Evolutionary conservation across 805 yeast genomes (phyloP).

Genomic region (Maudiozyma turicensis): DNA sequence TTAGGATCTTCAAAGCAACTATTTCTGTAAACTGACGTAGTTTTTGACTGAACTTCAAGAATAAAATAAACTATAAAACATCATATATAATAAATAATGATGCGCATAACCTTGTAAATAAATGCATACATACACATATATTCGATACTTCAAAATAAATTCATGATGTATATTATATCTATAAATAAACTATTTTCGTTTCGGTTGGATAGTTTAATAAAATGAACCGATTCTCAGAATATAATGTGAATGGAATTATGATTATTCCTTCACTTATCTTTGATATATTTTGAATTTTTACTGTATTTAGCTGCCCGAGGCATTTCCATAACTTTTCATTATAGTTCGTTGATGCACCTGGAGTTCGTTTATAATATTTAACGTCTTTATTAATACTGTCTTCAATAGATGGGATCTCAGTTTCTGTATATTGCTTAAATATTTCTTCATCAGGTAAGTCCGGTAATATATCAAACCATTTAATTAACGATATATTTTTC

Average conservation of each 20-base stretch:
- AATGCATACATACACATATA: neutral
- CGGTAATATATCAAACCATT: conserved; percentile 20
- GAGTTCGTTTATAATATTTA: neutral
- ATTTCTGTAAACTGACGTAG: neutral
- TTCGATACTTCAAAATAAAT: neutral
- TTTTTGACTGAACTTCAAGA: neutral
- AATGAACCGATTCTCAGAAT: neutral
- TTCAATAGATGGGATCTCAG: neutral
- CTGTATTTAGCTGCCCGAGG: neutral
- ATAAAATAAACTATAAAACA: neutral
- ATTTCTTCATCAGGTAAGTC: neutral
- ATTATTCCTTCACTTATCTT: neutral
- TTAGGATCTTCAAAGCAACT: conserved; percentile 1
- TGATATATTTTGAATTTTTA: neutral
- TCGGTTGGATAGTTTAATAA: neutral
- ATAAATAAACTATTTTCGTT: neutral
- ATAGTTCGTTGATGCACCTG: neutral
- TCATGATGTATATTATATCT: neutral
- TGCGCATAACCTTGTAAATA: neutral
- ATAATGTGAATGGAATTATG: neutral
- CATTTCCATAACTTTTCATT: neutral
- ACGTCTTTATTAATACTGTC: neutral
- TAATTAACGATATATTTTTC: conserved; percentile 7
- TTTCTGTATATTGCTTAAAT: neutral
- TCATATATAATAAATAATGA: neutral